Evolutionary conservation across 1,139 yeast species (phyloP).

Genomic region (Geotrichum citri-aurantii): DNA sequence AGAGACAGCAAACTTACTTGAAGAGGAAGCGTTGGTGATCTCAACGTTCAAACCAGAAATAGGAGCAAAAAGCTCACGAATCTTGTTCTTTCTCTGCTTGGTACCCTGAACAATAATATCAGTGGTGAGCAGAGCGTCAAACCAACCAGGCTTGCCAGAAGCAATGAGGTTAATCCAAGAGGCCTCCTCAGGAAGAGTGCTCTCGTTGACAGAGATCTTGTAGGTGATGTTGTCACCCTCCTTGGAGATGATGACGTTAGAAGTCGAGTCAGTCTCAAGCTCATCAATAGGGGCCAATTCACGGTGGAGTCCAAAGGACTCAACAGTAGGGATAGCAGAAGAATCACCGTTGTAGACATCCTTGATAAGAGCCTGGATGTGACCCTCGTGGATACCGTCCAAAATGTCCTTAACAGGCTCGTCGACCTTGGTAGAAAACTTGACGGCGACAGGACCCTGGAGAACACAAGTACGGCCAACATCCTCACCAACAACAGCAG

Average conservation of each 20-base stretch:
- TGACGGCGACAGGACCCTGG: conserved; percentile 98
- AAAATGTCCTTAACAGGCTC: conserved; percentile 90
- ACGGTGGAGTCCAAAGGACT: conserved; percentile 73
- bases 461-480: conserved; percentile 97
- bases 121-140: conserved; percentile 80
- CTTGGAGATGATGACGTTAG: conserved; percentile 36
- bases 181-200: conserved; percentile 35
- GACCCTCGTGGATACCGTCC: conserved; percentile 87
- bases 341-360: conserved; percentile 69
- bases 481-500: conserved; percentile 92
- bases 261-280: conserved; percentile 34
- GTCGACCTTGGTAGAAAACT: conserved; percentile 75
- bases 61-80: conserved; percentile 76
- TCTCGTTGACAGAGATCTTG: conserved; percentile 41
- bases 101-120: conserved; percentile 79
- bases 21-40: conserved; percentile 47
- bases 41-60: conserved; percentile 58
- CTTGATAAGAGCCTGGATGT: conserved; percentile 59
- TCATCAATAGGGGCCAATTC: conserved; percentile 32
- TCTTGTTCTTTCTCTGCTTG: conserved; percentile 72
- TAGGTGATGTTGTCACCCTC: conserved; percentile 41
- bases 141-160: conserved; percentile 77
- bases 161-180: conserved; percentile 80
- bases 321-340: conserved; percentile 75
- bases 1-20: conserved; percentile 54